A percentile compares a stretch with the other conserved stretches of the same genome.
phyloP scores from a whole-genome alignment of 768 basidiomycete genomes.

The Collybia mongolica region DNA sequence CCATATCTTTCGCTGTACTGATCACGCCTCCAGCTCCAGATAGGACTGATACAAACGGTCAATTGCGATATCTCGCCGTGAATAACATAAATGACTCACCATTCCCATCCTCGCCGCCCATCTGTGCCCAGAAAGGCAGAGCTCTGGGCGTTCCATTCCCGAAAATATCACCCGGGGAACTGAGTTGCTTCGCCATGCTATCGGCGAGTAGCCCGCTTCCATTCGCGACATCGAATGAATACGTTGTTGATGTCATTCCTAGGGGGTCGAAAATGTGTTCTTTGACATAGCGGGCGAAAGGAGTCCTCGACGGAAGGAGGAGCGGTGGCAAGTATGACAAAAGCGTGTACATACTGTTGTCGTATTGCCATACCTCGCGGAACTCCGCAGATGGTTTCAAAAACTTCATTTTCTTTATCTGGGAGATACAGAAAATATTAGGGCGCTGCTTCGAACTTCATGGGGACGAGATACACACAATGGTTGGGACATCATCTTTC shows the following conservation, averaged over 20 bases:
- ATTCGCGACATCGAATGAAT: conserved; percentile 24
- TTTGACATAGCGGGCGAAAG: conserved; percentile 28
- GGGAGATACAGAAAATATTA: background rate
- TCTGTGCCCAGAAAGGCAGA: conserved; percentile 17
- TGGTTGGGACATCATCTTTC: conserved; percentile 7
- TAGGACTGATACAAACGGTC: conserved; percentile 9
- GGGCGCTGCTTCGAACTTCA: too few relatives aligned
- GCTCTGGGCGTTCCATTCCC: conserved; percentile 17
- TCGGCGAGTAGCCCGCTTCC: conserved; percentile 24
- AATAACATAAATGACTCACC: conserved; percentile 5
- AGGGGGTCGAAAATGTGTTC: conserved; percentile 27
- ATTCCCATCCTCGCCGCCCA: conserved; percentile 20
- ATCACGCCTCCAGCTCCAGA: conserved; percentile 29
- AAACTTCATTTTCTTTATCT: conserved; percentile 21
- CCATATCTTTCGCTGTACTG: conserved; percentile 24
- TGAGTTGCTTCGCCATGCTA: conserved; percentile 18
- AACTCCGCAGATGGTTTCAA: conserved; percentile 29
- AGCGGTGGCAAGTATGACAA: conserved; percentile 27
- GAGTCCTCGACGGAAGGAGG: conserved; percentile 20
- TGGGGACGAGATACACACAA: conserved; percentile 7
- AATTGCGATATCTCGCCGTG: background rate
- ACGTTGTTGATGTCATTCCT: conserved; percentile 26
- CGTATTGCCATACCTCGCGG: conserved; percentile 25
- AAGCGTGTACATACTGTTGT: conserved; percentile 26
- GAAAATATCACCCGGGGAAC: conserved; percentile 16